Evolutionary conservation across 192 early-diverging fungal genomes (phyloP).

Genomic region (Borealophlyctis nickersoniae): DNA sequence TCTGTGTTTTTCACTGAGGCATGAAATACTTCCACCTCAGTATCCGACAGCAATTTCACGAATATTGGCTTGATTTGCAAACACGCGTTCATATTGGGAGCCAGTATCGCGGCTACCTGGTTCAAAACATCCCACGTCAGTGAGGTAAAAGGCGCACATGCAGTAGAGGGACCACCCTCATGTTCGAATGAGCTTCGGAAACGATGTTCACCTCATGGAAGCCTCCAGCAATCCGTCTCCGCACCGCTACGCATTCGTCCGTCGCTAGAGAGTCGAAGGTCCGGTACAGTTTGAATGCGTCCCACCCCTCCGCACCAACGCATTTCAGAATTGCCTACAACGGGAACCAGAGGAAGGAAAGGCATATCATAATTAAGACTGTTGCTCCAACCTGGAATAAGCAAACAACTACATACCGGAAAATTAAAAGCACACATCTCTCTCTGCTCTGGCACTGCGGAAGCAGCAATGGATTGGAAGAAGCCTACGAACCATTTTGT

Average conservation of each 20-base stretch:
- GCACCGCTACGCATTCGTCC: slow-evolving; percentile 29
- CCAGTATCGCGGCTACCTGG: slow-evolving; percentile 34
- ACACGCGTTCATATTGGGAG: slow-evolving; percentile 12
- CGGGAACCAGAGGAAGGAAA: slow-evolving; percentile 2
- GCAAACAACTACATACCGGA: slow-evolving; percentile 33
- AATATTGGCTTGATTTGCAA: slow-evolving; percentile 37
- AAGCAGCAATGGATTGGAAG: slow-evolving; percentile 35
- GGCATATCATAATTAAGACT: slow-evolving; percentile 4
- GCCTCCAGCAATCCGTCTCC: slow-evolving; percentile 36
- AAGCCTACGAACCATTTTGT: slow-evolving; percentile 36
- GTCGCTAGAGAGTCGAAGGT: slow-evolving; percentile 25
- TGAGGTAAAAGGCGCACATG: too few relatives aligned
- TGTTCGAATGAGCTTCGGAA: background rate
- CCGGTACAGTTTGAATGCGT: slow-evolving; percentile 36
- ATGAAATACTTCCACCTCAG: slow-evolving; percentile 34
- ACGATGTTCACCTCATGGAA: slow-evolving; percentile 24
- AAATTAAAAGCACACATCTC: slow-evolving; percentile 49
- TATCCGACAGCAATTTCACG: slow-evolving; percentile 30
- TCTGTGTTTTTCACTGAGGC: slow-evolving; percentile 32
- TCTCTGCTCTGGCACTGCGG: slow-evolving; percentile 24
- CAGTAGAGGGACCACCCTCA: background rate
- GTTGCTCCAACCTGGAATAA: too few relatives aligned
- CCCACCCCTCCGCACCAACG: slow-evolving; percentile 30
- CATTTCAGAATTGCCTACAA: slow-evolving; percentile 31
- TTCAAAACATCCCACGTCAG: too few relatives aligned